A percentile compares a stretch with the other conserved stretches of the same genome.
These are phyloP conservation scores for Cruciata laevipes DNA, from an alignment of 257 asterid species.

Conservation along the genomic window DNA sequence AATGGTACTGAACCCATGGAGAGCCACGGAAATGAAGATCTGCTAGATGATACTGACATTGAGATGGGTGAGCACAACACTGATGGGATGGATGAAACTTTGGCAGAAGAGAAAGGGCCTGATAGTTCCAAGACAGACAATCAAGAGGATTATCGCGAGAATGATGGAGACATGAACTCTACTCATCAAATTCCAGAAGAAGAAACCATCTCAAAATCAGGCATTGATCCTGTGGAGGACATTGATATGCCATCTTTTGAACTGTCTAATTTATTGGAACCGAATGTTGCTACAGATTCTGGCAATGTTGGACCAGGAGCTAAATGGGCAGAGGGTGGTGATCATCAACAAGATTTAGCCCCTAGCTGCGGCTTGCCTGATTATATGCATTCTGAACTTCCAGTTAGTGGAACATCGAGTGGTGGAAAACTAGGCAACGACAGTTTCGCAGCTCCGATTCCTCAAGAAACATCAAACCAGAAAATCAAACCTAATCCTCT, in stretches of 20 bases:
- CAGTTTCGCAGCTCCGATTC: constrained; percentile 31
- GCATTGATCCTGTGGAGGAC: constrained; percentile 26
- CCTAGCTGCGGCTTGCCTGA: constrained; percentile 54
- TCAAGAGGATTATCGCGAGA: constrained; percentile 39
- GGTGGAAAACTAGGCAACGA: constrained; percentile 45
- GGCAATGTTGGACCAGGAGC: constrained; percentile 49
- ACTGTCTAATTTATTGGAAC: constrained; percentile 34
- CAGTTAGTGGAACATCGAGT: constrained; percentile 40
- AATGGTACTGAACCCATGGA: constrained; percentile 45
- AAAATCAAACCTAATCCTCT: constrained; percentile 69
- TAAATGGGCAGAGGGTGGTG: constrained; percentile 33
- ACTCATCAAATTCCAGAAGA: constrained; percentile 28
- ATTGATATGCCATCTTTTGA: constrained; percentile 26
- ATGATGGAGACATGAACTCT: constrained; percentile 33
- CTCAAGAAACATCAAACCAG: constrained; percentile 41
- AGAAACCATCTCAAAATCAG: constrained; percentile 27
- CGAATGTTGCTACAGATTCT: constrained; percentile 30
- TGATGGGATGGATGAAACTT: constrained; percentile 20
- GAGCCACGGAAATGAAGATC: constrained; percentile 45
- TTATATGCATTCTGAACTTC: constrained; percentile 45
- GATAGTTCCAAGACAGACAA: constrained; percentile 35
- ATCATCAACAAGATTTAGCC: constrained; percentile 28
- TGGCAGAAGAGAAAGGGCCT: constrained; percentile 35
- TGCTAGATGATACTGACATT: constrained; percentile 29
- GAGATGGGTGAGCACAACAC: constrained; percentile 34